These are phyloP conservation scores for Aspergillus proliferans DNA, from an alignment of 2,329 filamentous ascomycete genomes.

Conservation along the genomic window DNA sequence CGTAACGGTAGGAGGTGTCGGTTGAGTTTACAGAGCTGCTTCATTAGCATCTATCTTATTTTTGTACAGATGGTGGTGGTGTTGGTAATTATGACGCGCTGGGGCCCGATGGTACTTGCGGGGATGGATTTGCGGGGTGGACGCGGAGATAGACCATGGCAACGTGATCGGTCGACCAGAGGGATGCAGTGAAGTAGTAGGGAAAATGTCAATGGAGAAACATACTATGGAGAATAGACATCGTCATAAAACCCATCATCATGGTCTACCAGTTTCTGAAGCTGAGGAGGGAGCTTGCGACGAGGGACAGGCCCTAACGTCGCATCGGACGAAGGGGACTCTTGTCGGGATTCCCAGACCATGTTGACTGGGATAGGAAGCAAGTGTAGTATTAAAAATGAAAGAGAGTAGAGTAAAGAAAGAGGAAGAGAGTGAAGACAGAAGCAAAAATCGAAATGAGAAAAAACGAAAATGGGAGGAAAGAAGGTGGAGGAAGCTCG, in stretches of 20 bases:
- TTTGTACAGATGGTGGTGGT: neutral
- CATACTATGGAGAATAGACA: slow-evolving; percentile 72
- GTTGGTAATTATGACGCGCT: too few species aligned
- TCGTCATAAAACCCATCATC: slow-evolving; percentile 73
- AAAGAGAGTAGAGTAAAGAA: slow-evolving; percentile 1
- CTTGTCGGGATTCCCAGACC: slow-evolving; percentile 27
- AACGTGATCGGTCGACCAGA: neutral
- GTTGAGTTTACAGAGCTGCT: slow-evolving; percentile 70
- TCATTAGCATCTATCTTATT: neutral
- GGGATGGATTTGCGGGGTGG: too few species aligned
- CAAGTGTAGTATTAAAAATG: neutral
- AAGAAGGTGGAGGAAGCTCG: too few species aligned
- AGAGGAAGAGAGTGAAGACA: neutral
- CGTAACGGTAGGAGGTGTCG: slow-evolving; percentile 80
- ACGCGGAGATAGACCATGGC: too few species aligned
- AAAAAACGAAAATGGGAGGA: too few species aligned
- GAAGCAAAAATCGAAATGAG: too few species aligned
- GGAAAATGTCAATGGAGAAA: slow-evolving; percentile 15
- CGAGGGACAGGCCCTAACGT: slow-evolving; percentile 39
- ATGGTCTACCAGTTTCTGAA: slow-evolving; percentile 52
- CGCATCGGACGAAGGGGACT: slow-evolving; percentile 14
- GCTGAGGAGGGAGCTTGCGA: slow-evolving; percentile 47
- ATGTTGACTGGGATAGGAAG: slow-evolving; percentile 12
- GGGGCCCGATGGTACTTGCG: too few species aligned
- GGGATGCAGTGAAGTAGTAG: neutral